Percentiles rank a stretch among this genome's conserved stretches.
phyloP scores from a whole-genome alignment of 208 protist genomes.

The Strigomonas culicis region DNA sequence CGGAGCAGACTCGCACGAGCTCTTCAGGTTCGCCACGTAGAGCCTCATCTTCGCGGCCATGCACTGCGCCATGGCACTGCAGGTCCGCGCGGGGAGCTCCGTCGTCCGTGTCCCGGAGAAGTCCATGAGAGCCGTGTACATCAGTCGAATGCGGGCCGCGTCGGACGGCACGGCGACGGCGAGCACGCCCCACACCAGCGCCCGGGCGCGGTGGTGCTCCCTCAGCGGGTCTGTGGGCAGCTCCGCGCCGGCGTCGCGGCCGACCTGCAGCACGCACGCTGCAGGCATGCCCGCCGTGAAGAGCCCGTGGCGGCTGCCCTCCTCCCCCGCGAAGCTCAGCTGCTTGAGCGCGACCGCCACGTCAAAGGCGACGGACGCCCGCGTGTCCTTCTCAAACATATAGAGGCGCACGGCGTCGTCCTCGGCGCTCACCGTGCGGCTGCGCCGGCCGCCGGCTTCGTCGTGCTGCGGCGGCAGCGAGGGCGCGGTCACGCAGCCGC shows the following conservation, averaged over 20 bases:
- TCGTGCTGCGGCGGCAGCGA: background rate
- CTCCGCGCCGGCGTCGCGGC: constrained; percentile 2
- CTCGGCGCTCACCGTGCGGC: background rate
- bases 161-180: constrained; percentile 32
- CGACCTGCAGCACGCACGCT: constrained; percentile 25
- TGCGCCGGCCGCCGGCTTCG: too few species aligned
- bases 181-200: constrained; percentile 22
- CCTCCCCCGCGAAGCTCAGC: constrained; percentile 1
- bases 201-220: constrained; percentile 11
- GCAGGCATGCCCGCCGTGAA: constrained; percentile 26
- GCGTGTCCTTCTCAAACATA: background rate
- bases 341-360: constrained; percentile 17
- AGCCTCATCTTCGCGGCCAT: too few species aligned
- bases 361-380: constrained; percentile 15
- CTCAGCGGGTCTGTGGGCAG: constrained; percentile 12
- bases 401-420: background rate
- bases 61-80: background rate
- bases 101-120: background rate
- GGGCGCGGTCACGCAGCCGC: background rate
- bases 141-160: constrained; percentile 18
- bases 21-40: too few species aligned
- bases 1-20: too few species aligned
- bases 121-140: constrained; percentile 29
- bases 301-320: constrained; percentile 27
- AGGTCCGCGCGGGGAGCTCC: background rate